Base-by-base conservation (phyloP, 768 basidiomycete genomes). In the Lactarius sp. region DNA sequence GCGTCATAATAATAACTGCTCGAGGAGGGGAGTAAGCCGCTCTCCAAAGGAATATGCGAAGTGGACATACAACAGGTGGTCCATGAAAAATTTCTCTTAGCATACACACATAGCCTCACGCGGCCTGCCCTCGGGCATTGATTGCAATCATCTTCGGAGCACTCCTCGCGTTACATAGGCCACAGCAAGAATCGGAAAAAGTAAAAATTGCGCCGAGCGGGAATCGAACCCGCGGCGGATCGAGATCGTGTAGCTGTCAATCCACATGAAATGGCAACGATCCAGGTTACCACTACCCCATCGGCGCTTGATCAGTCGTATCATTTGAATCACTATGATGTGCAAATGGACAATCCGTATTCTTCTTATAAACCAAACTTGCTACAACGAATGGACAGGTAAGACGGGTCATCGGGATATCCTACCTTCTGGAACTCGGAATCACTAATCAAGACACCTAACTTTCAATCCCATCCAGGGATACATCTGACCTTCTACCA, bases 391-490 rank as follows among this genome's bases (percentile, higher is more conserved):
- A 27, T 2, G 27, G 27, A 27, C 27, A 27, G 27, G 27, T 27
- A 27, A 27, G 27, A 27, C 27, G 27, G 27, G 2, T 2, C 16
- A 51, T 22, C 36, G 34, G 39, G 31, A 49, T 31, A 60, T 18
- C 46, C 63, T 18, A 49, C 39, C 16, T 1, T 49, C 52, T 56
- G 56, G 56, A 49, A 8, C 8, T 37, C 13, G 12, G 3, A 8
- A 9, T 36, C 14, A n/a, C 47, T 58, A 58, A 20, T 58, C 47
- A 36, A 49, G 57, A 58, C 50, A 53, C 50, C 12, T 69, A 13
- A 77, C 70, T 27, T 68, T 65, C 16, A 78, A 63, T n/a, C 75
- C 76, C 75, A 77, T 73, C 65, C 73, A 73, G 2, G 71, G 55
- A 9, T 75, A 74, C 46, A 68, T 60, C 34, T 64, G 2, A 55